These are phyloP conservation scores for Ananas comosus DNA, from an alignment of 176 grass and related monocot species.

Conservation along the genomic window DNA sequence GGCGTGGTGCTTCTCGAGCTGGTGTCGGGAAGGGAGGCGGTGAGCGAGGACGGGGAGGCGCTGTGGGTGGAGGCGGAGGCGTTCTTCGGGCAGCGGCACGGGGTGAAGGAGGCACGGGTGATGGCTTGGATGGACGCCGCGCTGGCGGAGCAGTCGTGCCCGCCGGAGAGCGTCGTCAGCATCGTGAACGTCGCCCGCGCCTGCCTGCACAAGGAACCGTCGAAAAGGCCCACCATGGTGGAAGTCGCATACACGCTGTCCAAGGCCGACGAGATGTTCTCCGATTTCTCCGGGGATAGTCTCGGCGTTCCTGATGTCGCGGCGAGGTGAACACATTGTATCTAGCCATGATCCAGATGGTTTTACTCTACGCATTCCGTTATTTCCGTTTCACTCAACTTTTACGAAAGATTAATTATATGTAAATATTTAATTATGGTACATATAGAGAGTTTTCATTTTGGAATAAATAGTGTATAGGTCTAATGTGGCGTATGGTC, in stretches of 20 bases:
- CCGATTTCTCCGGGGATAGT: constrained; percentile 63
- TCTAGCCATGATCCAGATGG: no score
- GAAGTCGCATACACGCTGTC: constrained; percentile 80
- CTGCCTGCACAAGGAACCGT: constrained; percentile 63
- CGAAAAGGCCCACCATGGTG: constrained; percentile 91
- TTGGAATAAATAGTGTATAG: no score
- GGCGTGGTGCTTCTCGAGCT: constrained; percentile 91
- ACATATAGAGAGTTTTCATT: no score
- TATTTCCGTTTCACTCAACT: no score
- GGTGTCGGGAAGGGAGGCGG: constrained; percentile 56
- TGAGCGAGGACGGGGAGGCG: constrained; percentile 31
- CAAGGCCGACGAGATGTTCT: constrained; percentile 72
- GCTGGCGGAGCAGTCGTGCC: constrained; percentile 59
- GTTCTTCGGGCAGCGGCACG: constrained; percentile 30
- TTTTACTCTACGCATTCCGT: no score
- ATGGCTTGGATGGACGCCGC: constrained; percentile 65
- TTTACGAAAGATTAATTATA: no score
- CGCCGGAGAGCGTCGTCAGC: constrained; percentile 51
- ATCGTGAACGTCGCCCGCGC: constrained; percentile 57
- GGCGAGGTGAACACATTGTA: constrained; percentile 33
- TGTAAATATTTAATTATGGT: no score
- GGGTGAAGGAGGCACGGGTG: constrained; percentile 29
- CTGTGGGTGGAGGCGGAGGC: constrained; percentile 73
- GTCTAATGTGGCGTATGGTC: no score
- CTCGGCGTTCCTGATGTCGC: constrained; percentile 30